Conservation (phyloP, 345 rosid species). For the Alliaria petiolata region DNA sequence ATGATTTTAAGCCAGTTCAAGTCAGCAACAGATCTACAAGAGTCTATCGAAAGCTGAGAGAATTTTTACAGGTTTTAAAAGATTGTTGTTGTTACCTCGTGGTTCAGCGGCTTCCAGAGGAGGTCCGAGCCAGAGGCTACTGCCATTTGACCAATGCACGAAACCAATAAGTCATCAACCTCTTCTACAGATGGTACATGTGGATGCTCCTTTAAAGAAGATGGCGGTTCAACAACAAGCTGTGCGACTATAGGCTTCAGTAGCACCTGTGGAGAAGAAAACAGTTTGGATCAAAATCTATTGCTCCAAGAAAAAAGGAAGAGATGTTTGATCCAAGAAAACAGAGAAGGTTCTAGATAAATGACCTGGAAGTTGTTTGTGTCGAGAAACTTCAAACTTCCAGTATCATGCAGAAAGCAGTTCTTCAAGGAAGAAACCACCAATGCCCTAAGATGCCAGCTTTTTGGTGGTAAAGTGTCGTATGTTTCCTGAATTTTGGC, state of each 20-base stretch:
- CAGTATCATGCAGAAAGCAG: constrained; percentile 79
- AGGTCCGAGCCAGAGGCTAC: constrained; percentile 85
- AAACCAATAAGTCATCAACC: constrained; percentile 69
- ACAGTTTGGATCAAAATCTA: background rate
- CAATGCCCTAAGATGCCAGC: constrained; percentile 82
- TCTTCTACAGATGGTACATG: constrained; percentile 58
- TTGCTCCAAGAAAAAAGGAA: background rate
- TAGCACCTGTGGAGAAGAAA: constrained; percentile 49
- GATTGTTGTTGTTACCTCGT: constrained; percentile 56
- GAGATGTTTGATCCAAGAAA: background rate
- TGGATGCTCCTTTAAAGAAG: constrained; percentile 48
- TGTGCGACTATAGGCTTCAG: constrained; percentile 79
- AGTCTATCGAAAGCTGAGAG: background rate
- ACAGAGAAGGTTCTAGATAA: background rate
- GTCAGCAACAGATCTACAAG: background rate
- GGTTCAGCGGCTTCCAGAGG: constrained; percentile 87
- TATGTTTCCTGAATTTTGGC: constrained; percentile 55
- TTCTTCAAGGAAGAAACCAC: constrained; percentile 73
- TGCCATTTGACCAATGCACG: constrained; percentile 93
- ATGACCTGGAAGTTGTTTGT: constrained; percentile 77
- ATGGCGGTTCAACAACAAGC: constrained; percentile 63
- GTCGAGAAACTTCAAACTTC: constrained; percentile 70
- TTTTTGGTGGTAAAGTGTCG: constrained; percentile 35
- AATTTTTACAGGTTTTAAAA: background rate
- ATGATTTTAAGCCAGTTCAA: background rate